Conservation (phyloP, 441 rosid species). For the Daphne laureola region DNA sequence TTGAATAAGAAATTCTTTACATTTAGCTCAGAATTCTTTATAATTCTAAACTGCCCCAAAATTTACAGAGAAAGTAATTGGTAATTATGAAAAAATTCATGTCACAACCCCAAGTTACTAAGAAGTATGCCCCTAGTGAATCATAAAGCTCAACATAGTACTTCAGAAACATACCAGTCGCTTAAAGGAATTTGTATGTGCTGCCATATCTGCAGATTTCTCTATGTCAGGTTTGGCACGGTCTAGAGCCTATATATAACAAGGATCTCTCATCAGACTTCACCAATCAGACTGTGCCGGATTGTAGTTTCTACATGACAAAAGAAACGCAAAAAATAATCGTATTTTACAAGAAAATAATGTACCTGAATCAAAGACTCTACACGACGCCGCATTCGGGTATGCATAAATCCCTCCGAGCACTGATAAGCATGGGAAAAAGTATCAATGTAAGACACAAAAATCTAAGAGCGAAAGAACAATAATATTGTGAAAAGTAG, state of each 20-base stretch:
- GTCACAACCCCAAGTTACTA: no score
- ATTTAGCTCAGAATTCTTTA: no score
- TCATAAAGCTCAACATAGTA: slow-evolving; percentile 37
- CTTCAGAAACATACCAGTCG: slow-evolving; percentile 52
- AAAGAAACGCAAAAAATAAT: slow-evolving; percentile 1
- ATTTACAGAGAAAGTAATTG: no score
- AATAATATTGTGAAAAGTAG: no score
- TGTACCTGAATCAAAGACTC: slow-evolving; percentile 85
- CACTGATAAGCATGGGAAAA: slow-evolving; percentile 35
- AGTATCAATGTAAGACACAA: slow-evolving; percentile 8
- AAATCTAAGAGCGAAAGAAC: neutral
- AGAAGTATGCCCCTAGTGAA: no score
- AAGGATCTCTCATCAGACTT: slow-evolving; percentile 4
- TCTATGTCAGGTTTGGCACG: slow-evolving; percentile 74
- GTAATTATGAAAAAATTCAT: no score
- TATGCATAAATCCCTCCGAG: slow-evolving; percentile 95
- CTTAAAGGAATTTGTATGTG: slow-evolving; percentile 70
- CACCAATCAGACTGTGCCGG: neutral
- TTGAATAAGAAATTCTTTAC: no score
- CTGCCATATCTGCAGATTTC: slow-evolving; percentile 44
- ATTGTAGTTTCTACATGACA: neutral
- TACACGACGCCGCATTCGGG: slow-evolving; percentile 87
- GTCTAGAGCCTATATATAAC: slow-evolving; percentile 57
- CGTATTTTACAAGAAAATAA: neutral
- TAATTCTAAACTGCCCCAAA: no score